Evolutionary conservation across 805 yeast species (phyloP).

Genomic region (Starmera dryadoides): DNA sequence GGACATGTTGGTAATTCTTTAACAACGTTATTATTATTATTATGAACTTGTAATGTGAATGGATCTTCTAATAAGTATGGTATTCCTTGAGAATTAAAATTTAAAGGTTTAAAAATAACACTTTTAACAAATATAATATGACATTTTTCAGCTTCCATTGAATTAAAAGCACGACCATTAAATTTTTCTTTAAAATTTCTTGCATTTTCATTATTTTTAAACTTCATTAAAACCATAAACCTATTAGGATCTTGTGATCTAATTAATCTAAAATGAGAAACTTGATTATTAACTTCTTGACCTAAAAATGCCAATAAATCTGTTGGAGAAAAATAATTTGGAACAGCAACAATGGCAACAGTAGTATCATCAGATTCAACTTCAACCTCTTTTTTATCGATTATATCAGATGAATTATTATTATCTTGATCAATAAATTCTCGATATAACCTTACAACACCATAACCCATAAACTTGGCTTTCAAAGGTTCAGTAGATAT

Average conservation of each 20-base stretch:
- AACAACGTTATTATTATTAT: conserved; percentile 11
- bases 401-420: not conserved
- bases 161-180: conserved; percentile 71
- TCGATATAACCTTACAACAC: conserved; percentile 62
- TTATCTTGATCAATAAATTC: conserved; percentile 43
- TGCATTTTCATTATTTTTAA: conserved; percentile 48
- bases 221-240: conserved; percentile 74
- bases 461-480: conserved; percentile 65
- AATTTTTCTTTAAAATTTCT: conserved; percentile 55
- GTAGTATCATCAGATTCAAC: conserved; percentile 53
- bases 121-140: conserved; percentile 63
- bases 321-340: conserved; percentile 79
- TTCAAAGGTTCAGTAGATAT: conserved; percentile 9
- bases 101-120: conserved; percentile 18
- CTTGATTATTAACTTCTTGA: conserved; percentile 40
- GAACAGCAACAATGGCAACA: conserved; percentile 78
- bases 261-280: conserved; percentile 69
- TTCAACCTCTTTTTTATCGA: conserved; percentile 17
- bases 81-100: conserved; percentile 25
- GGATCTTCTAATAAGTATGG: conserved; percentile 74
- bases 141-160: conserved; percentile 86
- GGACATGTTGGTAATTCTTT: conserved; percentile 88
- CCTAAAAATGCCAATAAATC: conserved; percentile 81
- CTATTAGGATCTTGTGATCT: conserved; percentile 60
- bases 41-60: conserved; percentile 36